Conservation (phyloP, 2,329 filamentous ascomycete species). For the Diaporthe destruens region DNA sequence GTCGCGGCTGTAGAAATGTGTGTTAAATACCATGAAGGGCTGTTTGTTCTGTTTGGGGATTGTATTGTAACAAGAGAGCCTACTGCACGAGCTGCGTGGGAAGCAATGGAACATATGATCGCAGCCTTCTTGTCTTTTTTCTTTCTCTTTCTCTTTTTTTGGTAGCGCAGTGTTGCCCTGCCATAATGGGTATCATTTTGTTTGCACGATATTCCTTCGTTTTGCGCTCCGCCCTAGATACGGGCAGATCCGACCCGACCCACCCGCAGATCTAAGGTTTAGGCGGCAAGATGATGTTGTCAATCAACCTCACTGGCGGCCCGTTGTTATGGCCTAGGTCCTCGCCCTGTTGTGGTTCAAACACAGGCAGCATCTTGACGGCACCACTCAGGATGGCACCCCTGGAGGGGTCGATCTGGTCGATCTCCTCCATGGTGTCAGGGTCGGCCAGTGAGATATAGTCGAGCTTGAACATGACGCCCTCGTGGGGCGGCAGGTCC, state of each 20-base stretch:
- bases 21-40: background rate
- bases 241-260: background rate
- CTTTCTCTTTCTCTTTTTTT: no score
- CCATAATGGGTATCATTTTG: conserved; percentile 19
- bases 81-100: background rate
- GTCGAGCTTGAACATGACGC: conserved; percentile 85
- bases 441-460: conserved; percentile 94
- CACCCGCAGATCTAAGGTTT: conserved; percentile 20
- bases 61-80: background rate
- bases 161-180: conserved; percentile 9
- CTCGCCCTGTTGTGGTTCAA: conserved; percentile 77
- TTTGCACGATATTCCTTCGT: background rate
- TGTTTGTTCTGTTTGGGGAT: background rate
- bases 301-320: conserved; percentile 87
- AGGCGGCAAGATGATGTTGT: conserved; percentile 83
- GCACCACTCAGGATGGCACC: conserved; percentile 92
- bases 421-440: conserved; percentile 83
- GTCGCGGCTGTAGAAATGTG: conserved; percentile 59
- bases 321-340: conserved; percentile 79
- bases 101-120: background rate
- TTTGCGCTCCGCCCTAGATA: background rate
- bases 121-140: background rate
- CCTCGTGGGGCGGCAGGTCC: conserved; percentile 67
- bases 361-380: conserved; percentile 87
- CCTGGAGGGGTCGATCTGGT: conserved; percentile 73